Evolutionary conservation across 2,329 filamentous ascomycete genomes (phyloP), one percentile per base, ranked within the genome.

Genomic region (Ophiostoma tasmaniense): DNA sequence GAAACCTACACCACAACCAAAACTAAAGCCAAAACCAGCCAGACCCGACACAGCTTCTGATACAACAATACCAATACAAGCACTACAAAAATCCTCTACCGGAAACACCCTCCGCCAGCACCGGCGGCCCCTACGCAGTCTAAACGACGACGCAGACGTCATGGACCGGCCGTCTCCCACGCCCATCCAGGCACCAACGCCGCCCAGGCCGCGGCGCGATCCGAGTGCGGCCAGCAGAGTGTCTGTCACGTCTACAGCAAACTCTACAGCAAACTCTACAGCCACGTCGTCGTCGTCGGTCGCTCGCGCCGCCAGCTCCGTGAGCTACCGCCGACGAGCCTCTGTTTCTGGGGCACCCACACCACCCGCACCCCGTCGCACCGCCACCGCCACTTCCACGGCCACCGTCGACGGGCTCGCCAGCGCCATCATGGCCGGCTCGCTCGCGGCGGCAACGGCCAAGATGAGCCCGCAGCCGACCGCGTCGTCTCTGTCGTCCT

Each of bases 341-440:
- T 42, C 35, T 8, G n/a, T 42, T 2, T 37, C 35, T 0, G 35
- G 22, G 2, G 35, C 7, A 11, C 35, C 35, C 4, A 62, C 61
- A 10, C 17, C 30, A 25, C 66, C 62, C 1, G 28, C 69, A 5
- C 66, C 68, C 3, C 68, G 68, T 6, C 66, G 68, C 7, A 20
- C 59, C 6, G 61, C 68, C 13, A 50, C 66, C 4, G 84, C 84
- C n/a, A n/a, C n/a, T n/a, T n/a, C n/a, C n/a, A n/a, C n/a, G n/a
- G n/a, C n/a, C n/a, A n/a, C n/a, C 0, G 81, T 91, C 11, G 84
- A 89, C 70, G 87, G 87, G 0, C 84, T 93, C 8, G 88, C 90
- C 14, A 86, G 87, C 73, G 91, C 91, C 71, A 92, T 93, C 70
- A 84, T 93, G 74, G 90, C 90, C 1, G 88, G 90, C 1, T 90